Conservation (phyloP, 306 rosid genomes). For the Quercus aquifolioides region DNA sequence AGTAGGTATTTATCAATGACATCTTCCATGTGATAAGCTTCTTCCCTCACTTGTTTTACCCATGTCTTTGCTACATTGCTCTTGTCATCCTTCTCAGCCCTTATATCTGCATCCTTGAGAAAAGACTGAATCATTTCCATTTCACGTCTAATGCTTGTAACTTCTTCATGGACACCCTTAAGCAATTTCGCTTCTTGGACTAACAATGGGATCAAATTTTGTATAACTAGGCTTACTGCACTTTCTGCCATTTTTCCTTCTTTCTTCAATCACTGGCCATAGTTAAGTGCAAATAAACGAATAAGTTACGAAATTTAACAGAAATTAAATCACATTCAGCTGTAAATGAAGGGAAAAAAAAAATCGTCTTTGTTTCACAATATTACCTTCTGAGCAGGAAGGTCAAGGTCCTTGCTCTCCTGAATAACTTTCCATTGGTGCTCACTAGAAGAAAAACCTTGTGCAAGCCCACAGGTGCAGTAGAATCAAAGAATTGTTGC, state of each 20-base stretch:
- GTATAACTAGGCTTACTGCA: not conserved
- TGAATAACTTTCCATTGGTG: too few species aligned
- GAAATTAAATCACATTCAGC: too few species aligned
- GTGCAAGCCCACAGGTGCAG: too few species aligned
- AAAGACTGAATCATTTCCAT: not conserved
- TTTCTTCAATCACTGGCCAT: too few species aligned
- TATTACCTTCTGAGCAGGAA: too few species aligned
- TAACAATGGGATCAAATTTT: not conserved
- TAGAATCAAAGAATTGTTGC: too few species aligned
- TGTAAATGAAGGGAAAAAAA: too few species aligned
- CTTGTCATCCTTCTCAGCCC: not conserved
- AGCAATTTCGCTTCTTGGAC: not conserved
- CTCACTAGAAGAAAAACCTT: too few species aligned
- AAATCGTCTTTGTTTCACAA: too few species aligned
- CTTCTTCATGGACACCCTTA: not conserved
- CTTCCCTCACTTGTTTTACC: slow-evolving; percentile 7
- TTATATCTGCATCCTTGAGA: slow-evolving; percentile 1
- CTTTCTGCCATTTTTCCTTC: slow-evolving; percentile 7
- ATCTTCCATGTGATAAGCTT: slow-evolving; percentile 13
- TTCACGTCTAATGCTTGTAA: not conserved
- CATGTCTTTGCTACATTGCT: not conserved
- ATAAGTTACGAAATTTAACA: too few species aligned
- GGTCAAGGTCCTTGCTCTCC: too few species aligned
- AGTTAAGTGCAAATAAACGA: too few species aligned
- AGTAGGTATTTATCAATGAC: not conserved